Base-by-base conservation (phyloP, 2,329 filamentous ascomycete genomes). In the Botrytis pseudocinerea region DNA sequence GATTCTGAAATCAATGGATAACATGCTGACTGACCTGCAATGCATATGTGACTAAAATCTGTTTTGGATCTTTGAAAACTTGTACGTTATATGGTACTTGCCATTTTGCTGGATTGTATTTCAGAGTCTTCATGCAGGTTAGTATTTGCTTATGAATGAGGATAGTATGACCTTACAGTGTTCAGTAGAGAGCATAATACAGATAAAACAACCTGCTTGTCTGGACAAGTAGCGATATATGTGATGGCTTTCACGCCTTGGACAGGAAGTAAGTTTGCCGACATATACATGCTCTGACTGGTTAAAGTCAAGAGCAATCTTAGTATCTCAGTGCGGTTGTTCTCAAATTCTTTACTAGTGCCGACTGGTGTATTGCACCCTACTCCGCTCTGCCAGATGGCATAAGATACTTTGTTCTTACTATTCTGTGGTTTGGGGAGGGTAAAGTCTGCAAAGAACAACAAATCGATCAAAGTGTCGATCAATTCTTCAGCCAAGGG, bases 331-430 rank as follows among this genome's bases (percentile, higher is more conserved):
- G 92, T 94, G 74, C 96, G 90, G 82, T 98, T 98, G 83, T 88
- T 97, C 84, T 99, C 96, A 73, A 93, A 92, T 79, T 98, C 95
- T 82, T 94, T 97, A 70, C 91, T 98, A 5, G 94, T 95, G 16
- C 91, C 91, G 78, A 97, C 90, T 8, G 94, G 90, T 25, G 92
- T 93, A 82, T 97, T 97, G 85, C 95, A 98, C 22, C 96, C 96
- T 44, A 99, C 95, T 65, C 96, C 96, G 80, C 93, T 98, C 84
- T 98, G 94, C 96, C 96, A 99, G 81, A 99, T 98, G 71, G 94
- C 92, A 83, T 96, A 97, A 12, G 92, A 92, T 72, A 98, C 92
- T 81, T 96, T 97, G 75, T 88, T 88, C 80, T 92, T 94, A 71
- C 89, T 89, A 73, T 90, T 87, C 22, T 90, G 87, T 60, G 92